Base-by-base conservation (phyloP, 352 stramenopile species). In the Phytophthora sojae region DNA sequence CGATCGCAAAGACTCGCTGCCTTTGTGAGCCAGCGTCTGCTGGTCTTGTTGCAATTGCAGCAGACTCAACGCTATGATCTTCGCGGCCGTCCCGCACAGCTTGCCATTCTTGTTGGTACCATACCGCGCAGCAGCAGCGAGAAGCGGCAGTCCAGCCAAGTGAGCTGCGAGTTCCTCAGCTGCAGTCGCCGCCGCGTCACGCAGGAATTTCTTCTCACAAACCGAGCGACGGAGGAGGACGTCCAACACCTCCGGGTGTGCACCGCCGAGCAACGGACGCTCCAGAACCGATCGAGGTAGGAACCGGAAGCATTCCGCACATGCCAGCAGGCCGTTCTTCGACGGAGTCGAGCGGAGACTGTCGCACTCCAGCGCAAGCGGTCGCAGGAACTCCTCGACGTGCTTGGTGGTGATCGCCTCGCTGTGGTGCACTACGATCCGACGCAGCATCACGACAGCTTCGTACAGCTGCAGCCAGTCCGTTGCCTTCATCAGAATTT, bases 171-270 rank as follows among this genome's bases (percentile, higher is more conserved):
- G 64, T 12, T 89, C 69, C 23, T 82, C 50, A 2, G 85, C 57
- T 39, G 82, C 79, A 29, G 70, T 66, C 7, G 69, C 37, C 8
- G 87, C 85, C 0, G 83, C 79, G 59, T 94, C 87, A 1, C 87
- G 82, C 6, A 94, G 59, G 44, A 94, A 93, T 17, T 79, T 78
- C 64, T 94, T 94, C 61, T 94, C 87, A 64, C 87, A 94, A 0
- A 82, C 73, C 0, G 82, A 79, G n/a, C 83, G 83, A 19, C 84
- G 86, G 19, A 94, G 66, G 29, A 94, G 50, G 1, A 85, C 72
- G 50, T 93, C 83, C 6, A 93, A 44, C 0, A 91, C 44, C n/a
- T 69, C 71, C 0, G 67, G 55, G 19, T 71, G 67, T 23, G 58
- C 56, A 6, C 71, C 35, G 25, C 30, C 6, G 4, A 87, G 39